Evolutionary conservation across 768 basidiomycete species (phyloP).

Genomic region (Cubamyces lactineus): DNA sequence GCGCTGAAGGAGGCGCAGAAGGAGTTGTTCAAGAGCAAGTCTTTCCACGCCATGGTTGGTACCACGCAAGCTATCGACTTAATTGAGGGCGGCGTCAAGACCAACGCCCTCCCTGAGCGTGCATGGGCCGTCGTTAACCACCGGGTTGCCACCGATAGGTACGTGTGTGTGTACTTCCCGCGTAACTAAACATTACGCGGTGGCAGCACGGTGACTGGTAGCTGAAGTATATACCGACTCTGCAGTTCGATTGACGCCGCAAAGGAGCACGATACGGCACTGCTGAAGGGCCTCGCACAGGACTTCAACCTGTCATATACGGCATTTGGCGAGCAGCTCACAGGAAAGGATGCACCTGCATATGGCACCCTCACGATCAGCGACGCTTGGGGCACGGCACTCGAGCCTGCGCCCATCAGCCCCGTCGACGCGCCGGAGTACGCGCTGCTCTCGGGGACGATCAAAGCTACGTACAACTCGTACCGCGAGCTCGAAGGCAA

Average conservation of each 20-base stretch:
- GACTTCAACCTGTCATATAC: slow-evolving; percentile 46
- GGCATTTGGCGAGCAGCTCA: slow-evolving; percentile 43
- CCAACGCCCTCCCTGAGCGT: slow-evolving; percentile 49
- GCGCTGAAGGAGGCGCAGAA: slow-evolving; percentile 41
- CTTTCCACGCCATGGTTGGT: slow-evolving; percentile 34
- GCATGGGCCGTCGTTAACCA: slow-evolving; percentile 33
- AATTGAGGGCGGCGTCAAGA: slow-evolving; percentile 44
- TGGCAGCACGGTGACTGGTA: neutral
- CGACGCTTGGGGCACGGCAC: slow-evolving; percentile 39
- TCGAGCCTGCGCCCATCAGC: slow-evolving; percentile 48
- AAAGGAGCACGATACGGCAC: slow-evolving; percentile 34
- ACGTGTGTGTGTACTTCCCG: neutral
- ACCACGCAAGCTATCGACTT: slow-evolving; percentile 52
- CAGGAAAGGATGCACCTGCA: slow-evolving; percentile 28
- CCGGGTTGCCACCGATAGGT: slow-evolving; percentile 35
- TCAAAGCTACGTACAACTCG: slow-evolving; percentile 42
- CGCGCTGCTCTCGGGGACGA: slow-evolving; percentile 46
- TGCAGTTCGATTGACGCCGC: slow-evolving; percentile 37
- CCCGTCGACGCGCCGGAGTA: slow-evolving; percentile 44
- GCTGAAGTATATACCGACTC: neutral
- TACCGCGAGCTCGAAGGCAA: slow-evolving; percentile 32
- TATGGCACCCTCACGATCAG: slow-evolving; percentile 42
- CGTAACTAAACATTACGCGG: neutral
- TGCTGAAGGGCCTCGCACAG: slow-evolving; percentile 35
- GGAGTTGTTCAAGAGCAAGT: slow-evolving; percentile 30